Percentiles rank a stretch among this genome's conserved stretches.
Conservation (phyloP, 192 early-diverging fungal species). For the Radiomyces spectabilis region DNA sequence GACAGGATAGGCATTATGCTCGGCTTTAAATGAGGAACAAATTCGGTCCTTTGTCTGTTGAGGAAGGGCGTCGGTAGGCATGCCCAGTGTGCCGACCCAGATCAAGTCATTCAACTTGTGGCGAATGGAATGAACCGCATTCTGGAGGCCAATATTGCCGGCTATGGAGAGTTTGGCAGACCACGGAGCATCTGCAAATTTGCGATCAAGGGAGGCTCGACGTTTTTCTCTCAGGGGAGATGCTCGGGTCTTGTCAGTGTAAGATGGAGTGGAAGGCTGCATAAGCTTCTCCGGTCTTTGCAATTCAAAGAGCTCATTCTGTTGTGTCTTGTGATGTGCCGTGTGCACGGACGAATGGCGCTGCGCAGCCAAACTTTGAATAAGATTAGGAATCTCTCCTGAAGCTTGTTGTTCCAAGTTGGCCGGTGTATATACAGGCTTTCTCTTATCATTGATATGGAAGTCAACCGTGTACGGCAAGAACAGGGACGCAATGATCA, state of each 20-base stretch:
- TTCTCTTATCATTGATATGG: conserved; percentile 34
- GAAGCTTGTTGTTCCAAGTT: not conserved
- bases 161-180: conserved; percentile 64
- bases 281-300: conserved; percentile 9
- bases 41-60: conserved; percentile 55
- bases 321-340: conserved; percentile 15
- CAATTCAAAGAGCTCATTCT: conserved; percentile 37
- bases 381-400: conserved; percentile 20
- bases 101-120: conserved; percentile 49
- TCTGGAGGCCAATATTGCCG: conserved; percentile 95
- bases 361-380: conserved; percentile 27
- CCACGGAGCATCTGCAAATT: conserved; percentile 47
- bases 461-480: conserved; percentile 69
- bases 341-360: conserved; percentile 9
- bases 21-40: conserved; percentile 46
- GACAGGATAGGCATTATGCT: conserved; percentile 70
- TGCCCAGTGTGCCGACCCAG: conserved; percentile 75
- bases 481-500: conserved; percentile 68
- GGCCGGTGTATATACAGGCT: conserved; percentile 20
- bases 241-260: too few species aligned
- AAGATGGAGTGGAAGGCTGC: too few species aligned
- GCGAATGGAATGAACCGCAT: conserved; percentile 71
- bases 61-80: conserved; percentile 60
- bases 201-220: too few species aligned
- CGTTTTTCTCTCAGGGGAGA: too few species aligned